phyloP scores from a whole-genome alignment of 2,329 filamentous ascomycete species.

The Aspergillus sp. region DNA sequence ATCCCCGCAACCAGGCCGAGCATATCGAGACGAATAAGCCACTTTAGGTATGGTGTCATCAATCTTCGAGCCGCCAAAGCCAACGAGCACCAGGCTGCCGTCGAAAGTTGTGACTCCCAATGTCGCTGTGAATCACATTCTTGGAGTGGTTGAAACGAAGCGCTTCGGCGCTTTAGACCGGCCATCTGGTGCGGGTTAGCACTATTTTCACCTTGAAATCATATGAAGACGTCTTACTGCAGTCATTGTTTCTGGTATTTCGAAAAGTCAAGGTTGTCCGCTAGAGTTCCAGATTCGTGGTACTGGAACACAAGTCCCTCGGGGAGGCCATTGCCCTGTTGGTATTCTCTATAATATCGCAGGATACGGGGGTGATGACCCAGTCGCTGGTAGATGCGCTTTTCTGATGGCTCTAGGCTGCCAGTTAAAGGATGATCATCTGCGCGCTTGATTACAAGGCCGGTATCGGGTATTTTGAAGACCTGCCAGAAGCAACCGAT shows the following conservation, averaged over 20 bases:
- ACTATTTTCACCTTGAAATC: neutral
- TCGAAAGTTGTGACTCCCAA: constrained; percentile 11
- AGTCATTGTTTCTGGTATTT: constrained; percentile 1
- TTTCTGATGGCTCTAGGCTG: no score
- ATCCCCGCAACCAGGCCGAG: neutral
- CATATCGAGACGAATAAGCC: neutral
- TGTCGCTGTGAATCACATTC: neutral
- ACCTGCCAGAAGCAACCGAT: no score
- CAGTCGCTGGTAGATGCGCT: no score
- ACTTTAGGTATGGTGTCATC: neutral
- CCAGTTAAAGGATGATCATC: no score
- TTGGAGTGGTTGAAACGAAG: neutral
- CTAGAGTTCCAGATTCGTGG: no score
- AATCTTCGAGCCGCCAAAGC: constrained; percentile 5
- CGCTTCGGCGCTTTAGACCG: neutral
- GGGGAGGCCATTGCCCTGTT: no score
- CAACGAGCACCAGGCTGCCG: neutral
- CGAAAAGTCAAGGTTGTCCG: neutral
- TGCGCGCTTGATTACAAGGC: no score
- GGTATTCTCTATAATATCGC: no score
- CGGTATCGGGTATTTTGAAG: no score
- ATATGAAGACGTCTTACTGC: neutral
- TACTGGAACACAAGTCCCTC: no score
- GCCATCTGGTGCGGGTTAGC: neutral
- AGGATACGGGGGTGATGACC: no score